phyloP scores from a whole-genome alignment of 2,329 filamentous ascomycete genomes.

The Claviceps paspali region DNA sequence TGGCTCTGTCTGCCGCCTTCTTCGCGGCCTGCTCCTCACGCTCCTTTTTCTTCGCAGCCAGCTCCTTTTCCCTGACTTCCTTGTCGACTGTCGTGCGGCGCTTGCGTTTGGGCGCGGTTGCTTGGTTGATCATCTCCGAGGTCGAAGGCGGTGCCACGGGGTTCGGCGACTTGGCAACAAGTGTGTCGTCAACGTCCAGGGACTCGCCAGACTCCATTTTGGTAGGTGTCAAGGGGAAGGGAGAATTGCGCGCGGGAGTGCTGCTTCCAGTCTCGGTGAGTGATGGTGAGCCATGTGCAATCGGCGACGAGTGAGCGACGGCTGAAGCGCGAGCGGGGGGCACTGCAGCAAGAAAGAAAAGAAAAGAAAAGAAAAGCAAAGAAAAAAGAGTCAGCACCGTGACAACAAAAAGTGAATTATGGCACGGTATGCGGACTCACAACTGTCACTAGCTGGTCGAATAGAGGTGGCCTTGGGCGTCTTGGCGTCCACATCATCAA shows the following conservation, averaged over 20 bases:
- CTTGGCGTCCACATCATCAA: constrained; percentile 10
- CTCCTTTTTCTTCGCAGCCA: constrained; percentile 19
- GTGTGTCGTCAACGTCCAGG: constrained; percentile 1
- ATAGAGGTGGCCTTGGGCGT: constrained; percentile 6
- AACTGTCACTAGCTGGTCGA: constrained; percentile 9
- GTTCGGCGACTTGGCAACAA: constrained; percentile 5
- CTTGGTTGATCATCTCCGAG: constrained; percentile 6
- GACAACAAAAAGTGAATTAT: background rate
- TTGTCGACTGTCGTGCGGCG: constrained; percentile 23
- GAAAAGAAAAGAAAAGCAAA: background rate
- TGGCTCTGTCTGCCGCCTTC: constrained; percentile 15
- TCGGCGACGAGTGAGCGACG: constrained; percentile 14
- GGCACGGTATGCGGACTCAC: constrained; percentile 7
- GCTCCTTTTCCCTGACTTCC: constrained; percentile 14
- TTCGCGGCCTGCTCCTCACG: constrained; percentile 16
- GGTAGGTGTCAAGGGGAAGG: constrained; percentile 19
- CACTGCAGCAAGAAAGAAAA: constrained; percentile 5
- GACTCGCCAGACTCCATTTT: constrained; percentile 9
- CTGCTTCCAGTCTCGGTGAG: constrained; percentile 28
- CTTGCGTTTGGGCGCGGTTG: constrained; percentile 26
- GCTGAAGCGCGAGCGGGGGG: constrained; percentile 11
- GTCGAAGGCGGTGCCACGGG: background rate
- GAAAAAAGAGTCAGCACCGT: constrained; percentile 7
- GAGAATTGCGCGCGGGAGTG: constrained; percentile 22
- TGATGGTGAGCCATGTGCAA: constrained; percentile 14